Evolutionary conservation across 306 rosid genomes (phyloP).

Genomic region (Rosa chinensis): DNA sequence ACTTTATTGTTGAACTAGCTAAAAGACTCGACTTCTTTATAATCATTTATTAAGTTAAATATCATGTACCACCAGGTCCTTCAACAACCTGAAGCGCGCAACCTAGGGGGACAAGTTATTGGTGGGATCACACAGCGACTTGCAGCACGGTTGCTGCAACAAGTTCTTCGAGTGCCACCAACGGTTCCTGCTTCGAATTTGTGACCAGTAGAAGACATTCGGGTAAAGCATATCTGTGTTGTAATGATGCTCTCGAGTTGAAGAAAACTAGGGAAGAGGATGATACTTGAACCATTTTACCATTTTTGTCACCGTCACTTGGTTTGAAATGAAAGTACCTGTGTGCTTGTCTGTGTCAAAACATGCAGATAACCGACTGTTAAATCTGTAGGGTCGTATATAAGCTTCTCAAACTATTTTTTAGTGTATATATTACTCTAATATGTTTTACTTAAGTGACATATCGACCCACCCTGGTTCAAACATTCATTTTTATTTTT

Average conservation of each 20-base stretch:
- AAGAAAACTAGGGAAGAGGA: background rate
- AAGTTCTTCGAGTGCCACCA: conserved; percentile 63
- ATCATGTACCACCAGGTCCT: conserved; percentile 51
- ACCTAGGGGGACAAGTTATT: conserved; percentile 62
- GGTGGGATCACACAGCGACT: conserved; percentile 89
- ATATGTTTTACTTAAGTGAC: background rate
- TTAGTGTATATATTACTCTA: background rate
- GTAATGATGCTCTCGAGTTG: background rate
- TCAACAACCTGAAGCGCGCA: conserved; percentile 86
- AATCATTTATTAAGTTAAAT: background rate
- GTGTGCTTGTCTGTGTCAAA: background rate
- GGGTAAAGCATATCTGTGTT: conserved; percentile 1
- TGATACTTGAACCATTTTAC: background rate
- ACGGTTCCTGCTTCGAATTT: conserved; percentile 41
- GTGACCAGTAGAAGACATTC: conserved; percentile 17
- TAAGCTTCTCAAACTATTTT: background rate
- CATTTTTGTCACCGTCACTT: conserved; percentile 8
- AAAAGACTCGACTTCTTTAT: background rate
- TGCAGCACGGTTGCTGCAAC: conserved; percentile 85
- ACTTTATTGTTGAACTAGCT: background rate
- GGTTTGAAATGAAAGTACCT: background rate
- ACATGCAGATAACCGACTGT: background rate
- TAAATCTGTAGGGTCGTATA: background rate
- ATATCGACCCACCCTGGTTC: no score
- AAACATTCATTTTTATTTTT: no score